These are phyloP conservation scores for Fusarium torulosum DNA, from an alignment of 2,329 filamentous ascomycete species.

Conservation along the genomic window DNA sequence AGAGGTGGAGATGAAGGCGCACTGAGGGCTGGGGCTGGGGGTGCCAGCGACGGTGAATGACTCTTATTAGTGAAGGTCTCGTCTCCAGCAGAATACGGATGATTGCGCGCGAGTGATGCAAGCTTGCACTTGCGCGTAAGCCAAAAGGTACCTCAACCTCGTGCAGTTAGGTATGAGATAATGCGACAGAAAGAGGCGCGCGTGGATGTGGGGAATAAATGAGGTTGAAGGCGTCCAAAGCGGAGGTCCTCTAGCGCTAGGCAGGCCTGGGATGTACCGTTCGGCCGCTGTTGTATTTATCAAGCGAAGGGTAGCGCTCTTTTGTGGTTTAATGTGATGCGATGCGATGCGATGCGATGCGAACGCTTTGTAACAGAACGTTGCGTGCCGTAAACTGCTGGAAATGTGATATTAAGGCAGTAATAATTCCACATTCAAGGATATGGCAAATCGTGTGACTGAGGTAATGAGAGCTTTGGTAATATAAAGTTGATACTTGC, in stretches of 20 bases:
- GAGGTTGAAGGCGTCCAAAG: conserved; percentile 41
- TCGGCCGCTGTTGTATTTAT: conserved; percentile 3
- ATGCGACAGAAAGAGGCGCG: conserved; percentile 46
- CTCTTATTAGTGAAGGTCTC: conserved; percentile 27
- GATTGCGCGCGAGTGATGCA: conserved; percentile 36
- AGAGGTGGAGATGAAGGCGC: conserved; percentile 30
- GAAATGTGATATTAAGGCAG: conserved; percentile 14
- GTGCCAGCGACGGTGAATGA: conserved; percentile 38
- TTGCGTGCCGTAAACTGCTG: conserved; percentile 11
- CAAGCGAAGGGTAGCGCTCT: conserved; percentile 24
- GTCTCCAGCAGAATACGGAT: conserved; percentile 11
- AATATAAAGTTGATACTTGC: conserved; percentile 18
- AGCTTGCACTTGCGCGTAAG: conserved; percentile 12
- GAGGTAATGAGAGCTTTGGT: conserved; percentile 5
- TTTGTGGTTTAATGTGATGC: conserved; percentile 33
- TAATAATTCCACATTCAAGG: conserved; percentile 8
- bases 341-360: conserved; percentile 16
- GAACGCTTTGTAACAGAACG: conserved; percentile 22
- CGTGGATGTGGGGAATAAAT: conserved; percentile 47
- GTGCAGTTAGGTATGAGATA: conserved; percentile 29
- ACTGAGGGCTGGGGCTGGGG: conserved; percentile 31
- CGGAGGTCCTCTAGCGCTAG: conserved; percentile 34
- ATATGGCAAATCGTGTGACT: conserved; percentile 19
- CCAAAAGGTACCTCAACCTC: background rate
- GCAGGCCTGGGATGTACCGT: conserved; percentile 25